Evolutionary conservation across 169 alveolate genomes (phyloP).

Genomic region (Plasmodium relictum): DNA sequence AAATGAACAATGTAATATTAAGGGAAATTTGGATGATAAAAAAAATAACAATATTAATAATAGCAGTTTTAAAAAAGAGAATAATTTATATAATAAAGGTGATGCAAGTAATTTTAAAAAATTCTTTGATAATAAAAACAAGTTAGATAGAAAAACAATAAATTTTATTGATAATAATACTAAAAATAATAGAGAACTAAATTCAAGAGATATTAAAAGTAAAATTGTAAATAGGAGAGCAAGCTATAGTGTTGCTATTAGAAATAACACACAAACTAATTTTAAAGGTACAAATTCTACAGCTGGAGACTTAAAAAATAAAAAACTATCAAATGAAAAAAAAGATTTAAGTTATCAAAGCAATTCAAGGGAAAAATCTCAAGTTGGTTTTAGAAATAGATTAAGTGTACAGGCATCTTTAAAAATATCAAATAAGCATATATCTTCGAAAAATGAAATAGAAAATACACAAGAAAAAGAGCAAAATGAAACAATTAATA

Average conservation of each 20-base stretch:
- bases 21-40: not conserved
- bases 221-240: constrained; percentile 24
- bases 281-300: not conserved
- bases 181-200: not conserved
- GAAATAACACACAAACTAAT: not conserved
- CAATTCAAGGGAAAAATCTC: not conserved
- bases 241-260: constrained; percentile 24
- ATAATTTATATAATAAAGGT: not conserved
- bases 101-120: not conserved
- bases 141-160: not conserved
- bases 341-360: not conserved
- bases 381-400: not conserved
- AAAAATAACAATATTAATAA: not conserved
- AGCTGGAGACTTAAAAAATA: not conserved
- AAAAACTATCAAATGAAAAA: constrained; percentile 7
- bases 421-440: not conserved
- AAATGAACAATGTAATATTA: not conserved
- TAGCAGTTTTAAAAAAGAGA: not conserved
- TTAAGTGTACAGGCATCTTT: not conserved
- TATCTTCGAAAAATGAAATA: not conserved
- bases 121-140: not conserved
- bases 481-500: not conserved
- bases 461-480: not conserved
- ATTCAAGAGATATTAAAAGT: not conserved
- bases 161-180: not conserved